Conservation (phyloP, 2,329 filamentous ascomycete genomes). For the Calonectria naviculata region DNA sequence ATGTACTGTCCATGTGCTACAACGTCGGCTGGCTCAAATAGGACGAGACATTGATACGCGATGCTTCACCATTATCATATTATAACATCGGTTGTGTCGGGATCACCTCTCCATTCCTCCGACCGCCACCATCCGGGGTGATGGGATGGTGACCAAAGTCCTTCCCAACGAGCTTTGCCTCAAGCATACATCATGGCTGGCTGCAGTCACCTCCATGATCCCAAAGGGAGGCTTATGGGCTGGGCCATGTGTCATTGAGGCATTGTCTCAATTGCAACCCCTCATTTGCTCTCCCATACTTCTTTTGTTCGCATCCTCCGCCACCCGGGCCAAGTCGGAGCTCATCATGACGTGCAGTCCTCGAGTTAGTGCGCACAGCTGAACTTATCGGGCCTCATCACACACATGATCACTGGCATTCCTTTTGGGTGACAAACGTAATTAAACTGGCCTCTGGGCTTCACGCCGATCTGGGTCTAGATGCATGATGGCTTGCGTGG, state of each 20-base stretch:
- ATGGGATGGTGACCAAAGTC: not conserved
- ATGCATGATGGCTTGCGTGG: not conserved
- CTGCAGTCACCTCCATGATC: not conserved
- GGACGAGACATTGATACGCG: constrained; percentile 1
- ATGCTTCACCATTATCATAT: not conserved
- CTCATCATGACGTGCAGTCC: constrained; percentile 12
- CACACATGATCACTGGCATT: constrained; percentile 8
- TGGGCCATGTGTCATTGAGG: constrained; percentile 12
- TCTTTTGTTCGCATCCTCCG: not conserved
- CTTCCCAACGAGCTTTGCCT: not conserved
- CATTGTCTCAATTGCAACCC: constrained; percentile 17
- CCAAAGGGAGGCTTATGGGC: not conserved
- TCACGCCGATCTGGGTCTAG: constrained; percentile 27
- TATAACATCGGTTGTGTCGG: not conserved
- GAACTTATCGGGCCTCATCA: not conserved
- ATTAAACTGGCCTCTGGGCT: constrained; percentile 36
- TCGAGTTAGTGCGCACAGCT: not conserved
- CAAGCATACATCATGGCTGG: not conserved
- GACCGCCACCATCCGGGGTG: not conserved
- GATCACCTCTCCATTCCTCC: not conserved
- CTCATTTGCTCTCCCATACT: not conserved
- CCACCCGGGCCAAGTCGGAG: not conserved
- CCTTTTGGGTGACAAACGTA: constrained; percentile 8
- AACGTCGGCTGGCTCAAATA: not conserved
- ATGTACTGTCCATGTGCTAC: not conserved